These are phyloP conservation scores for Nepenthes alata DNA, from an alignment of 179 eudicot genomes.

Conservation along the genomic window DNA sequence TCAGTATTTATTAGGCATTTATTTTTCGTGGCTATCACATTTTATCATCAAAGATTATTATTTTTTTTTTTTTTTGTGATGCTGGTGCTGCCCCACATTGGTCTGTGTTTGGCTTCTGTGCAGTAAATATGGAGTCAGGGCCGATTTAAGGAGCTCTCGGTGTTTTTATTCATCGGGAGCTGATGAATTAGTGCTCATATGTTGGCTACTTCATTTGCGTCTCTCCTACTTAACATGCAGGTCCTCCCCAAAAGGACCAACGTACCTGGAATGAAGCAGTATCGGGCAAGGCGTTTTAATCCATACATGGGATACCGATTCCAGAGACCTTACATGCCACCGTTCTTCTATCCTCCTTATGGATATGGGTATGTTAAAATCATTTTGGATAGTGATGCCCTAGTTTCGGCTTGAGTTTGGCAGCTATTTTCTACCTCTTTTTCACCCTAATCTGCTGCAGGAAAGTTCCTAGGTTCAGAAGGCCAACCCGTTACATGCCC, in stretches of 20 bases:
- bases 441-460: conserved; percentile 14
- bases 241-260: conserved; percentile 72
- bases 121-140: no score
- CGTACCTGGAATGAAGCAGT: conserved; percentile 78
- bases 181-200: no score
- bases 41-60: no score
- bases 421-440: not conserved
- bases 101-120: no score
- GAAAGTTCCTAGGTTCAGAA: conserved; percentile 39
- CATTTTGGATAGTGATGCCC: not conserved
- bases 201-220: not conserved
- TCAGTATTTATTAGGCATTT: no score
- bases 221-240: conserved; percentile 18
- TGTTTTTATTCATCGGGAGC: no score
- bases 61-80: no score
- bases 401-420: not conserved
- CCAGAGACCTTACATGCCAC: conserved; percentile 32
- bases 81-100: no score
- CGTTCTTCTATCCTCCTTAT: conserved; percentile 22
- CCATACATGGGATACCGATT: conserved; percentile 27
- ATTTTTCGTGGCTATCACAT: no score
- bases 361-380: conserved; percentile 28
- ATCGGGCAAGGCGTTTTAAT: conserved; percentile 45
- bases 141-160: no score
- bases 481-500: conserved; percentile 40